Percentiles rank a stretch among this genome's conserved stretches.
Evolutionary conservation across 768 basidiomycete genomes (phyloP).

Genomic region (Amanita subjunquillea): DNA sequence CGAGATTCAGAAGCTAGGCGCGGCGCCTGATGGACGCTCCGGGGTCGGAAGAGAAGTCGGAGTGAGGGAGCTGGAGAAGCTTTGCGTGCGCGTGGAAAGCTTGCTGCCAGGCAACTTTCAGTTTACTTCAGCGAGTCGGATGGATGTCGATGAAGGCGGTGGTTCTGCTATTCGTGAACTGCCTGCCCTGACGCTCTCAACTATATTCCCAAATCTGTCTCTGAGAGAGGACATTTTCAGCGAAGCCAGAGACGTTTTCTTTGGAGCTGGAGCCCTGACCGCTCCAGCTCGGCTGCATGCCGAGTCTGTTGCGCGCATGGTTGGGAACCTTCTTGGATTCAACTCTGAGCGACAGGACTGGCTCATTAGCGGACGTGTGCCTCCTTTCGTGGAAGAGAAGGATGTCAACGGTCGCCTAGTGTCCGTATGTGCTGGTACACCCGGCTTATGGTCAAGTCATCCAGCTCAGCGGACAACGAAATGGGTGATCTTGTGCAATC

Average conservation of each 20-base stretch:
- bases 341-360: conserved; percentile 62
- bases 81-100: conserved; percentile 62
- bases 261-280: conserved; percentile 57
- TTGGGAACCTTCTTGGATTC: conserved; percentile 57
- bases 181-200: conserved; percentile 20
- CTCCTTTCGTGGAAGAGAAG: conserved; percentile 59
- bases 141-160: conserved; percentile 27
- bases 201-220: conserved; percentile 57
- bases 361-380: conserved; percentile 54
- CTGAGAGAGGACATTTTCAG: conserved; percentile 84
- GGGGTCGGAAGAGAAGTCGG: conserved; percentile 55
- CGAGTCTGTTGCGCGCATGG: conserved; percentile 36
- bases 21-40: conserved; percentile 14
- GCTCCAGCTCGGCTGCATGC: conserved; percentile 37
- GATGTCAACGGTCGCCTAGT: conserved; percentile 51
- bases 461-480: conserved; percentile 13
- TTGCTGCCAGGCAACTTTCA: conserved; percentile 42
- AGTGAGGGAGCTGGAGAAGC: conserved; percentile 73
- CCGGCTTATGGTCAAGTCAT: conserved; percentile 32
- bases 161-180: not conserved
- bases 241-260: conserved; percentile 87
- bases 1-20: conserved; percentile 37
- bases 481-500: conserved; percentile 2
- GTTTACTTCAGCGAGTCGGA: conserved; percentile 29
- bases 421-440: conserved; percentile 56